A percentile compares a stretch with the other conserved stretches of the same genome.
These are phyloP conservation scores for Hericium erinaceus DNA, from an alignment of 768 basidiomycete species.

Conservation along the genomic window DNA sequence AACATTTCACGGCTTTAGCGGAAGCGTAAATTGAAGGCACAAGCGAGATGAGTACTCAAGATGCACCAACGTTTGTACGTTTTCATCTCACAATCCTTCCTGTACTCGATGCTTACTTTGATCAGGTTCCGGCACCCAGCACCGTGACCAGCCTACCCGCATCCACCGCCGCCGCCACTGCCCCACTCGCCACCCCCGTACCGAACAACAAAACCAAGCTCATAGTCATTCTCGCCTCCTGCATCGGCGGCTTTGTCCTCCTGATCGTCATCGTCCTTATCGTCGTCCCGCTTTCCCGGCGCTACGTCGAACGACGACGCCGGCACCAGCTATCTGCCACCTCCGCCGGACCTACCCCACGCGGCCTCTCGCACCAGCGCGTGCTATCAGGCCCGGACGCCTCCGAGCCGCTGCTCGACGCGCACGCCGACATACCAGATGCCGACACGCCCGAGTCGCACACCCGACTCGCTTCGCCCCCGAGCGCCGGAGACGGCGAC, in stretches of 20 bases:
- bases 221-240: constrained; percentile 7
- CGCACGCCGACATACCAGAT: neutral
- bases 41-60: too few relatives aligned
- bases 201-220: constrained; percentile 5
- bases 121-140: too few relatives aligned
- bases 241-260: constrained; percentile 9
- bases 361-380: constrained; percentile 4
- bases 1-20: too few relatives aligned
- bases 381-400: constrained; percentile 7
- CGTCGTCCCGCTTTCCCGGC: constrained; percentile 7
- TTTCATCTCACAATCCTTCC: too few relatives aligned
- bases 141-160: neutral
- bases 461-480: neutral
- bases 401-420: constrained; percentile 10
- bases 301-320: constrained; percentile 4
- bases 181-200: neutral
- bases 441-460: neutral
- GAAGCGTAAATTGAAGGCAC: too few relatives aligned
- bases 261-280: constrained; percentile 7
- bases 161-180: neutral
- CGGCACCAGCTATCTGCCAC: neutral
- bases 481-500: neutral
- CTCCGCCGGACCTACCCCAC: neutral
- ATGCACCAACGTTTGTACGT: too few relatives aligned
- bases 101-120: too few relatives aligned